A percentile compares a stretch with the other conserved stretches of the same genome.
Evolutionary conservation across 1,139 yeast species (phyloP).

Genomic region (Wickerhamiella pararugosa): DNA sequence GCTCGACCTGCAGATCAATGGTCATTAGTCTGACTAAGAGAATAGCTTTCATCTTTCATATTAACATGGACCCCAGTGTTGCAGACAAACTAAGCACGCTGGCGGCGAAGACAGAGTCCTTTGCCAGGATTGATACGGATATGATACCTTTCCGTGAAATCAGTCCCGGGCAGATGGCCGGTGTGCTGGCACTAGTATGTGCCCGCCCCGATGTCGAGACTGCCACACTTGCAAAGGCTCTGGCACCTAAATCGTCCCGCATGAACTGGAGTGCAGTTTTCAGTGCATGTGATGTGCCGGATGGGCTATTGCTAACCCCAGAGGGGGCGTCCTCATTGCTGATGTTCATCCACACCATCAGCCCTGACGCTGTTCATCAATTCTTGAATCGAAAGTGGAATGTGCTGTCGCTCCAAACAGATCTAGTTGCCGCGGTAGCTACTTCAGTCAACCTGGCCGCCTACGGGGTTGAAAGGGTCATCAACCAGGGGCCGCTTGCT

Average conservation of each 20-base stretch:
- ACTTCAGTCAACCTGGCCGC: constrained; percentile 13
- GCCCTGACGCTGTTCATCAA: constrained; percentile 8
- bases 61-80: constrained; percentile 8
- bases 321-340: constrained; percentile 8
- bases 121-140: constrained; percentile 8
- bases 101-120: constrained; percentile 10
- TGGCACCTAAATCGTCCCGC: constrained; percentile 7
- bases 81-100: constrained; percentile 10
- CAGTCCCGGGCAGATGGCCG: constrained; percentile 9
- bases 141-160: constrained; percentile 8
- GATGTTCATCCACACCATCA: constrained; percentile 4
- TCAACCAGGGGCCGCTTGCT: constrained; percentile 11
- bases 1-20: no score
- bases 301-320: not conserved
- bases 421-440: constrained; percentile 15
- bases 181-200: constrained; percentile 8
- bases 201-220: constrained; percentile 10
- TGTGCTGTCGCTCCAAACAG: constrained; percentile 17
- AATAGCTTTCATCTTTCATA: no score
- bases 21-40: no score
- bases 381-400: constrained; percentile 14
- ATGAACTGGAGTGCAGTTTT: constrained; percentile 7
- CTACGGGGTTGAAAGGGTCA: constrained; percentile 10
- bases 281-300: constrained; percentile 3
- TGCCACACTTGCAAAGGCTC: constrained; percentile 7